Base-by-base conservation (phyloP, 2,329 filamentous ascomycete species). In the Colletotrichum chrysophilum region DNA sequence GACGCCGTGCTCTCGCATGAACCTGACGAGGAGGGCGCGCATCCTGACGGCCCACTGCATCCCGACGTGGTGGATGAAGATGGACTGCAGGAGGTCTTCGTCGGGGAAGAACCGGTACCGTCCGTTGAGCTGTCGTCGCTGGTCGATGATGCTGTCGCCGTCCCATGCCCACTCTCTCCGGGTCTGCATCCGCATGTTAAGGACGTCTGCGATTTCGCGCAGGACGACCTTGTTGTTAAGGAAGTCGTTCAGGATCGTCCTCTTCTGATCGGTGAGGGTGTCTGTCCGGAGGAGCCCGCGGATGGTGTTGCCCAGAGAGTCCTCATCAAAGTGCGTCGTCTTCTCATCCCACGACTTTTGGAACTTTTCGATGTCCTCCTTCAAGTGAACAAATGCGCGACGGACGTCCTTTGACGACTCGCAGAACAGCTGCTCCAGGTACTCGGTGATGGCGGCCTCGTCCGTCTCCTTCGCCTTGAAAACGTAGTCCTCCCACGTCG, bases 101-200 rank as follows among this genome's bases (percentile, higher is more conserved):
- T 87, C 85, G 85, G 91, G 90, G 79, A 87, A 91, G 30, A 92
- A 88, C 3, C 90, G 85, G 79, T 92, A 93, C 64, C 86, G 83
- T 78, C 86, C 86, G 79, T 84, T 87, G 26, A 87, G 81, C 32
- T 86, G 83, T n/a, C 85, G 83, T 28, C 86, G 83, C 79, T 84
- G 82, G 56, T 84, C 79, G 10, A 86, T 78, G 8, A 82, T 77
- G n/a, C 84, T 78, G 4, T 80, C 81, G 5, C 78, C 75, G 14
- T 81, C 82, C 86, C 86, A 88, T 1, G 80, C 73, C 86, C 87
- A 88, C 8, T 78, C 79, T 12, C 82, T 78, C 4, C 86, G 78
- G 10, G 82, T 78, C 8, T 84, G 81, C 68, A 88, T 81, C 70
- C 86, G 84, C 81, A 88, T 86, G 76, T 87, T 87, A 30, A 88